phyloP scores from a whole-genome alignment of 129 eudicot species.

The Artemisia argyi region DNA sequence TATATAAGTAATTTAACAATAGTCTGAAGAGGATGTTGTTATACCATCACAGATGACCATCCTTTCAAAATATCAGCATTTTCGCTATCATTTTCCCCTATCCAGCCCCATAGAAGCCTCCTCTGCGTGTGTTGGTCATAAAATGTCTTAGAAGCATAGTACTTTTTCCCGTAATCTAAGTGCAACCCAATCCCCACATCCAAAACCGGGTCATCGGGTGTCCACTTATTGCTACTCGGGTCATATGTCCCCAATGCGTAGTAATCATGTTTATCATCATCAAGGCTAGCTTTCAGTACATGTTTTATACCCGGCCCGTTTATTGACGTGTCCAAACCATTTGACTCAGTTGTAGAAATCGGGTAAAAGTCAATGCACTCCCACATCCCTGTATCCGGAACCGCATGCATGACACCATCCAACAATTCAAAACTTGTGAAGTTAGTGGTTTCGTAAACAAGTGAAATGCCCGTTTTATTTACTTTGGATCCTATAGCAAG shows the following conservation, averaged over 20 bases:
- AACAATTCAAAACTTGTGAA: slow-evolving; percentile 49
- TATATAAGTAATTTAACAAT: background rate
- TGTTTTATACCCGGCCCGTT: slow-evolving; percentile 67
- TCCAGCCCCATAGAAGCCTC: slow-evolving; percentile 71
- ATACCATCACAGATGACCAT: slow-evolving; percentile 75
- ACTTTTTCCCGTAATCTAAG: slow-evolving; percentile 57
- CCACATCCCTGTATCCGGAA: slow-evolving; percentile 90
- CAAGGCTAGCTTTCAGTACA: slow-evolving; percentile 64
- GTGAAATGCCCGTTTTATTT: slow-evolving; percentile 49
- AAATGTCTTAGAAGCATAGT: slow-evolving; percentile 75
- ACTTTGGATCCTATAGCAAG: slow-evolving; percentile 56
- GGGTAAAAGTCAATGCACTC: slow-evolving; percentile 84
- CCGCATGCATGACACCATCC: slow-evolving; percentile 54
- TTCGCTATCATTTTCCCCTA: slow-evolving; percentile 62
- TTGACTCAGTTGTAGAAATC: slow-evolving; percentile 41
- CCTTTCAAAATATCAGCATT: slow-evolving; percentile 55
- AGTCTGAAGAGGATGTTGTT: background rate
- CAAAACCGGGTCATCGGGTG: slow-evolving; percentile 62
- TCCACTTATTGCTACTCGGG: slow-evolving; percentile 51
- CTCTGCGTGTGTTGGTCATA: slow-evolving; percentile 53
- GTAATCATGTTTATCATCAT: slow-evolving; percentile 53
- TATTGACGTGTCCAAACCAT: slow-evolving; percentile 62
- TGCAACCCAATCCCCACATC: slow-evolving; percentile 76
- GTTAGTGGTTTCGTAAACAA: slow-evolving; percentile 58
- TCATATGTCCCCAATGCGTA: slow-evolving; percentile 72